A percentile compares a stretch with the other conserved stretches of the same genome.
Conservation (phyloP, 805 yeast genomes). For the Pichia nakasei region DNA sequence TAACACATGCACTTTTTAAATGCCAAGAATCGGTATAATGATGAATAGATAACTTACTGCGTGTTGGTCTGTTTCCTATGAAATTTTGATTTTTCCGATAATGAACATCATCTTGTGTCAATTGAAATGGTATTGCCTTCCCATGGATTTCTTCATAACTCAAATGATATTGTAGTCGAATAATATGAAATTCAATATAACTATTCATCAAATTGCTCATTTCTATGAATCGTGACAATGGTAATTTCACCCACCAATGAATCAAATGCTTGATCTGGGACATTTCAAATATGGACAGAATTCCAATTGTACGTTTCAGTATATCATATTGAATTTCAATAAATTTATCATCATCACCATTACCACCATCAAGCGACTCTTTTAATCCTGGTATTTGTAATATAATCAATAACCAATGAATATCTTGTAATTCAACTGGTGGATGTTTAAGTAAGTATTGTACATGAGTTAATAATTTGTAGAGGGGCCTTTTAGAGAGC, state of each 20-base stretch:
- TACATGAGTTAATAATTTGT: conserved; percentile 43
- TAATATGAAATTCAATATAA: conserved; percentile 69
- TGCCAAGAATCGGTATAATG: conserved; percentile 82
- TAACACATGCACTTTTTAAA: conserved; percentile 53
- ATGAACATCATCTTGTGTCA: conserved; percentile 22
- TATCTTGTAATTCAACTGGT: conserved; percentile 33
- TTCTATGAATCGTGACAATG: conserved; percentile 34
- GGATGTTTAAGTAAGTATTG: conserved; percentile 46
- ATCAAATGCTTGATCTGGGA: conserved; percentile 35
- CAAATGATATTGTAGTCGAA: conserved; percentile 37
- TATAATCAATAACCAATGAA: conserved; percentile 55
- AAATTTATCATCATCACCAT: conserved; percentile 29
- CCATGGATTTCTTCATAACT: conserved; percentile 15
- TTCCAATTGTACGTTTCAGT: conserved; percentile 59
- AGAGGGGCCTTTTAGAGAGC: conserved; percentile 56
- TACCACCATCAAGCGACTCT: conserved; percentile 31
- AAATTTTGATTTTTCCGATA: conserved; percentile 15
- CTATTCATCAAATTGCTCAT: conserved; percentile 65
- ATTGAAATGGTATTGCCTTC: conserved; percentile 9
- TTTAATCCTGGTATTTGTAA: conserved; percentile 60
- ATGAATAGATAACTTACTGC: conserved; percentile 38
- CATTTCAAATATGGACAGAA: conserved; percentile 44
- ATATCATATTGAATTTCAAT: conserved; percentile 57
- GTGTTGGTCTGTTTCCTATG: too few relatives aligned
- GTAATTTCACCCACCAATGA: conserved; percentile 43